These are phyloP conservation scores for Aspergillus sergii DNA, from an alignment of 2,329 filamentous ascomycete genomes.

Conservation along the genomic window DNA sequence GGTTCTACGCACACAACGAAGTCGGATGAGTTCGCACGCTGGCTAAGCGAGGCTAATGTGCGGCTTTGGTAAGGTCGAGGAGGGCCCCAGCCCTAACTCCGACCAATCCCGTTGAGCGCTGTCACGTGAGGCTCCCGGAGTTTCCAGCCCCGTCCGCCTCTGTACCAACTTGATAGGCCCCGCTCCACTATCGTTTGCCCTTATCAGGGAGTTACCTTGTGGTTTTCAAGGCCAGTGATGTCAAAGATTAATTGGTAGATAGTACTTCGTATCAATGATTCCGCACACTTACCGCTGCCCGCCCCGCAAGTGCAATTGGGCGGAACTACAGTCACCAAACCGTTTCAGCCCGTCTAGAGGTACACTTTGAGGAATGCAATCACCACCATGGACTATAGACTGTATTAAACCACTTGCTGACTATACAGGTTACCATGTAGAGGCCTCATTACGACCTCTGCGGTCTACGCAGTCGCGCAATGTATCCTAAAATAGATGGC, in stretches of 20 bases:
- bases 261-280: conserved; percentile 1
- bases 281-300: conserved; percentile 3
- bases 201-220: neutral
- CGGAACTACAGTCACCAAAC: neutral
- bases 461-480: neutral
- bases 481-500: neutral
- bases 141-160: conserved; percentile 3
- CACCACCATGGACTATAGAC: neutral
- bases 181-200: neutral
- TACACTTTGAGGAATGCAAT: neutral
- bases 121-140: conserved; percentile 29
- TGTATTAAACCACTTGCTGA: neutral
- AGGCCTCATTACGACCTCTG: neutral
- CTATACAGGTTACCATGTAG: neutral
- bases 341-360: neutral
- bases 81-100: conserved; percentile 45
- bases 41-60: conserved; percentile 48
- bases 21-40: conserved; percentile 41
- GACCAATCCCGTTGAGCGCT: conserved; percentile 25
- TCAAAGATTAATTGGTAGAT: neutral
- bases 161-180: conserved; percentile 2
- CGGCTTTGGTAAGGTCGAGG: conserved; percentile 27
- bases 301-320: neutral
- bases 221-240: neutral
- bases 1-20: conserved; percentile 46